These are phyloP conservation scores for Apiotrichum laibachii DNA, from an alignment of 1,284 basidiomycete genomes.

Conservation along the genomic window DNA sequence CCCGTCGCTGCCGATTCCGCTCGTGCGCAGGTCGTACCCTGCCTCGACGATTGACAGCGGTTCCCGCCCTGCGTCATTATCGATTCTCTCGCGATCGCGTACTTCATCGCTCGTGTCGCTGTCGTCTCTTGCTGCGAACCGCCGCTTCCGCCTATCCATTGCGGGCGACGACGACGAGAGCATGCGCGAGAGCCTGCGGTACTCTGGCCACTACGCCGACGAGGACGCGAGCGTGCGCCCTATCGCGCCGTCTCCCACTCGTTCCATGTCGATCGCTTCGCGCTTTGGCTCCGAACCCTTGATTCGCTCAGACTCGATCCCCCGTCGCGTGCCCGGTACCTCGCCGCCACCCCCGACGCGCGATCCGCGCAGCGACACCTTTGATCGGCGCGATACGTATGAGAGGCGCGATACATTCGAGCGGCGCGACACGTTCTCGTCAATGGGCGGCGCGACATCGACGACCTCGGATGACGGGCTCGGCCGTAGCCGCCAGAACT, in stretches of 20 bases:
- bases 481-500: constrained; percentile 42
- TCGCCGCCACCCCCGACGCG: not conserved
- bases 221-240: constrained; percentile 85
- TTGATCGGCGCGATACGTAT: constrained; percentile 5
- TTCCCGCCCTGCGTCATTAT: constrained; percentile 24
- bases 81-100: constrained; percentile 30
- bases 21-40: constrained; percentile 21
- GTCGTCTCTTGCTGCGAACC: constrained; percentile 12
- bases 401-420: no score
- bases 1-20: constrained; percentile 42
- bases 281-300: constrained; percentile 24
- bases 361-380: no score
- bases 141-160: constrained; percentile 19
- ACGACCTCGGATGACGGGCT: constrained; percentile 20
- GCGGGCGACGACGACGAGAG: constrained; percentile 27
- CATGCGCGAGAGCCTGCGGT: constrained; percentile 5
- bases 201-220: constrained; percentile 63
- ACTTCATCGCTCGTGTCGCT: constrained; percentile 31
- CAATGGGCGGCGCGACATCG: constrained; percentile 13
- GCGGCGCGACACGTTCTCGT: constrained; percentile 13
- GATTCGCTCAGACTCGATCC: constrained; percentile 13
- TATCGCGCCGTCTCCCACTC: constrained; percentile 79
- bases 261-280: constrained; percentile 45
- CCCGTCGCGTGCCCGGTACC: constrained; percentile 1
- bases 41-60: constrained; percentile 31